These are phyloP conservation scores for Aspergillus nomiae DNA, from an alignment of 2,329 filamentous ascomycete genomes.

Conservation along the genomic window DNA sequence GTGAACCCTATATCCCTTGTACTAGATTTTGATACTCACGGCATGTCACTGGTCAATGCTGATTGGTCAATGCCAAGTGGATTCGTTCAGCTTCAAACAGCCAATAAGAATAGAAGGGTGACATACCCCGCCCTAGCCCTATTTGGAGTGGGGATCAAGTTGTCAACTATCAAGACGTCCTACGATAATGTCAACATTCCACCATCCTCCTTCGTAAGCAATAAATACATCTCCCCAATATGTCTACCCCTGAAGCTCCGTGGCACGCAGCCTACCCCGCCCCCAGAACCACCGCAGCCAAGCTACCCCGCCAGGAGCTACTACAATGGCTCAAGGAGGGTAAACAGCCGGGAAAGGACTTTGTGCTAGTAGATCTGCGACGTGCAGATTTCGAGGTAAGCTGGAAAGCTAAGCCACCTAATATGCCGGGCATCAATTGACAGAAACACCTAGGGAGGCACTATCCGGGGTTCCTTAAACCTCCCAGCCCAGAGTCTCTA, in stretches of 20 bases:
- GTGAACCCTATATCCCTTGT: background rate
- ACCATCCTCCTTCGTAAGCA: no score
- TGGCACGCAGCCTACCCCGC: conserved; percentile 47
- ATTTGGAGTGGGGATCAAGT: background rate
- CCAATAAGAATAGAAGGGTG: background rate
- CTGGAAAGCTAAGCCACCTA: background rate
- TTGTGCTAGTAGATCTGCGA: conserved; percentile 51
- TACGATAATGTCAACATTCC: background rate
- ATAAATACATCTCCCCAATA: background rate
- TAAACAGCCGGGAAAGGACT: conserved; percentile 33
- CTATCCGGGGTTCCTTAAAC: conserved; percentile 58
- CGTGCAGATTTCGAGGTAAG: conserved; percentile 49
- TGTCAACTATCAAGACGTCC: background rate
- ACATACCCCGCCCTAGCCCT: background rate
- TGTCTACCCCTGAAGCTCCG: conserved; percentile 20
- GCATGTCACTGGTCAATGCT: conserved; percentile 11
- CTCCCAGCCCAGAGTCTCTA: conserved; percentile 46
- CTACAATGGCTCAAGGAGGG: conserved; percentile 39
- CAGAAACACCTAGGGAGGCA: conserved; percentile 53
- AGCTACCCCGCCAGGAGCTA: conserved; percentile 37
- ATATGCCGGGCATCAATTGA: conserved; percentile 1
- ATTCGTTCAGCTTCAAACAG: background rate
- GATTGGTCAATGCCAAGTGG: conserved; percentile 11
- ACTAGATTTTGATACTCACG: background rate
- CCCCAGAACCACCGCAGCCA: conserved; percentile 31